Evolutionary conservation across 176 grass and related monocot genomes (phyloP).

Genomic region (Poa annua): DNA sequence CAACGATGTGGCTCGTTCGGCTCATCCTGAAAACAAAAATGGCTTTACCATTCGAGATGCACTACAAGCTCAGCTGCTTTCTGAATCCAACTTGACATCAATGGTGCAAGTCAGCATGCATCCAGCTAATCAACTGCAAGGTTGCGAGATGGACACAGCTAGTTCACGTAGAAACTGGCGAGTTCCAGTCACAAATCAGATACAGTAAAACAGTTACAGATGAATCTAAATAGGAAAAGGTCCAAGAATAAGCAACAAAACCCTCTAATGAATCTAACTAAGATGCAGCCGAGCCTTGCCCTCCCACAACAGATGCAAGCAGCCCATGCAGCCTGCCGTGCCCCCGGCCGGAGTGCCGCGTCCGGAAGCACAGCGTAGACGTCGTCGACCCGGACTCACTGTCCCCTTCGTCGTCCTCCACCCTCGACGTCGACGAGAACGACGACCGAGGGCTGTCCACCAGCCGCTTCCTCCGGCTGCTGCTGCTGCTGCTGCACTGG

Average conservation of each 20-base stretch:
- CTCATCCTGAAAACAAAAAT: background rate
- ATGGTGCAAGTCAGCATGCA: background rate
- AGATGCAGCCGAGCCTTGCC: slow-evolving; percentile 26
- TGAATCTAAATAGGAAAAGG: too few species aligned
- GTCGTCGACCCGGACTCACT: slow-evolving; percentile 16
- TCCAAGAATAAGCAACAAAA: slow-evolving; percentile 1
- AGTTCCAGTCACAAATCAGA: background rate
- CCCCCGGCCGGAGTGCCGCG: slow-evolving; percentile 27
- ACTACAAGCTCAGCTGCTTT: background rate
- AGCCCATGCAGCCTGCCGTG: slow-evolving; percentile 39
- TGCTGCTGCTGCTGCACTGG: background rate
- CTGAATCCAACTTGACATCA: background rate
- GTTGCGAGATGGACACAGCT: background rate
- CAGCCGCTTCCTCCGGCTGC: slow-evolving; percentile 29
- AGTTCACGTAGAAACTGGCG: background rate
- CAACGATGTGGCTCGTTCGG: background rate
- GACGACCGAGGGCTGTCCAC: slow-evolving; percentile 47
- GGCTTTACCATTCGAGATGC: background rate
- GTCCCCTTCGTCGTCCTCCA: slow-evolving; percentile 28
- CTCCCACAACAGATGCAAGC: slow-evolving; percentile 38
- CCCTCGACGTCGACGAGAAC: slow-evolving; percentile 57
- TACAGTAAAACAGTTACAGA: background rate
- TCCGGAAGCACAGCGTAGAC: slow-evolving; percentile 44
- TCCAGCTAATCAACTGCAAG: background rate
- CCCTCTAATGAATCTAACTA: background rate